These are phyloP conservation scores for Pseudevernia furfuracea DNA, from an alignment of 495 filamentous ascomycete genomes.

Conservation along the genomic window DNA sequence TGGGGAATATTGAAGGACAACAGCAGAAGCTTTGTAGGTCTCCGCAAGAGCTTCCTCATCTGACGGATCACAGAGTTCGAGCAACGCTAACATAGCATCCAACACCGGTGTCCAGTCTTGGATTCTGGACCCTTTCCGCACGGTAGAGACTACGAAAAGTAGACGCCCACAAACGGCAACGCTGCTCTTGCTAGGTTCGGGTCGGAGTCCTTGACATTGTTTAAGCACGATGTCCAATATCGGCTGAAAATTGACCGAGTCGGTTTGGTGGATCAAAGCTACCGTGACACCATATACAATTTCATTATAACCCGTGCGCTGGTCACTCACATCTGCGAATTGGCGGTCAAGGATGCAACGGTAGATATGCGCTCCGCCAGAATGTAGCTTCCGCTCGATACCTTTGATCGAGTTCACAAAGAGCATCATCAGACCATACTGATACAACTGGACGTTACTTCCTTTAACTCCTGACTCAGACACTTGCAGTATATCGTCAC, in stretches of 20 bases:
- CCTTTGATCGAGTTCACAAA: slow-evolving; percentile 84
- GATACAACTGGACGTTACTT: slow-evolving; percentile 50
- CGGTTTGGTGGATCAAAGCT: slow-evolving; percentile 74
- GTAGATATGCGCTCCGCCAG: slow-evolving; percentile 65
- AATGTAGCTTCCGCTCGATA: slow-evolving; percentile 70
- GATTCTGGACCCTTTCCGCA: slow-evolving; percentile 70
- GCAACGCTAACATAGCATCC: slow-evolving; percentile 46
- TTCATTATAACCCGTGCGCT: slow-evolving; percentile 42
- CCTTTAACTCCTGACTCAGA: slow-evolving; percentile 42
- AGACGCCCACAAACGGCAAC: slow-evolving; percentile 50
- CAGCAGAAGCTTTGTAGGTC: slow-evolving; percentile 53
- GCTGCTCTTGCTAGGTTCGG: slow-evolving; percentile 28
- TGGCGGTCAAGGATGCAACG: slow-evolving; percentile 48
- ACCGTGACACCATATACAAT: slow-evolving; percentile 67
- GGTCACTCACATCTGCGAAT: slow-evolving; percentile 38
- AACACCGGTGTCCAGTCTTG: slow-evolving; percentile 62
- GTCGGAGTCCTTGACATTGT: slow-evolving; percentile 32
- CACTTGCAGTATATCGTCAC: slow-evolving; percentile 54
- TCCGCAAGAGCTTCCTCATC: slow-evolving; percentile 45
- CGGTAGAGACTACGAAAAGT: slow-evolving; percentile 60
- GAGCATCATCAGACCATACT: slow-evolving; percentile 81
- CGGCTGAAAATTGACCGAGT: slow-evolving; percentile 53
- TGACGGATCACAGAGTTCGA: slow-evolving; percentile 39
- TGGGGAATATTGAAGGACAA: slow-evolving; percentile 66
- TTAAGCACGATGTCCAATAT: slow-evolving; percentile 52